Evolutionary conservation across 176 grass and related monocot species (phyloP), one percentile per base, ranked within the genome.

Genomic region (Leersia perrieri): DNA sequence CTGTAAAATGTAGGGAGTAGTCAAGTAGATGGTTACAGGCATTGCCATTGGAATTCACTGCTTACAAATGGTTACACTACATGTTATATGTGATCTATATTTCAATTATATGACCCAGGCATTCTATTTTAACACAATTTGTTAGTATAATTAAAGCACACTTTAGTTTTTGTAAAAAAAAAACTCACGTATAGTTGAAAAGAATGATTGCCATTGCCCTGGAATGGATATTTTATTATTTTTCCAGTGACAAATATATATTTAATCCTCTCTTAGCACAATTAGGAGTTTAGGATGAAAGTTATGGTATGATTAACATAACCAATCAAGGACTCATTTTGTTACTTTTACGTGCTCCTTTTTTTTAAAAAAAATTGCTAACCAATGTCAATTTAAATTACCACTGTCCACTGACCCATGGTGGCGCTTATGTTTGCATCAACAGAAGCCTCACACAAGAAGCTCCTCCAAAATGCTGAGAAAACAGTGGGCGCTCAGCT

Each of bases 391-490:
- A 79, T 73, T n/a, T 1, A 29, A 26, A 45, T 75, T 33, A 66
- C 15, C 44, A 75, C 72, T 80, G 36, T 60, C 8, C 60, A 75
- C 77, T 84, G 38, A 82, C 26, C 62, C 33, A 82, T 83, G 55
- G 25, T 77, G 3, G 30, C 3, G 63, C 73, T 58, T 22, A 23
- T 33, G 39, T 65, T 70, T 80, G 16, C 26, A 70, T 77, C 23
- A 44, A 63, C 88, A 98, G 92, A 91, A 89, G 80, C 68, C 12
- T 82, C 85, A 45, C 96, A 98, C 76, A 82, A 89, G 75, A 91
- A 98, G 86, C 81, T 98, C 35, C 51, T 98, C 32, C 65, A 55
- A 71, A 80, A 90, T 84, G 90, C 88, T 2, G 88, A 98, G 79
- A 81, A 93, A 81, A 70, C 82, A 72, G 84, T 94, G 34, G 79